Conservation (phyloP, 1,284 basidiomycete genomes). For the Amylostereum chailletii region DNA sequence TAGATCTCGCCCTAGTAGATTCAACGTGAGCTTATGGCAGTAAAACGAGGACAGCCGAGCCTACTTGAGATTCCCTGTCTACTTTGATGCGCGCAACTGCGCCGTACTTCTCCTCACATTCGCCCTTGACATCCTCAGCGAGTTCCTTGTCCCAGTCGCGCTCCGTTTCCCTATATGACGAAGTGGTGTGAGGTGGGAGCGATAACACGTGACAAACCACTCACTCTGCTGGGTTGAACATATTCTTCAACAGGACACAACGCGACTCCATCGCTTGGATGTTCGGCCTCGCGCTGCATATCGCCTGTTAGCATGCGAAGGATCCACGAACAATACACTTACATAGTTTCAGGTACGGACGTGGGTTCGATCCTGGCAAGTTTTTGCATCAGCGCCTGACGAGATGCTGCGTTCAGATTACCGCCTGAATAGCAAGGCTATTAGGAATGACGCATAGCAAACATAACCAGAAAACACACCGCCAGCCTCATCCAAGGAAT, state of each 20-base stretch:
- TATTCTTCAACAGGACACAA: conserved; percentile 85
- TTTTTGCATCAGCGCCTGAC: conserved; percentile 98
- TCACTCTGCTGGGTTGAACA: conserved; percentile 95
- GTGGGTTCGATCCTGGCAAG: conserved; percentile 83
- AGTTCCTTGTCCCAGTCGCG: conserved; percentile 95
- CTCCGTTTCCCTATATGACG: conserved; percentile 74
- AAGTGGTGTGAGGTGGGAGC: conserved; percentile 1
- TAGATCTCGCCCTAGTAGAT: conserved; percentile 89
- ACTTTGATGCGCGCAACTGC: conserved; percentile 83
- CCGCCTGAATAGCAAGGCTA: conserved; percentile 40
- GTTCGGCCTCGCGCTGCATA: conserved; percentile 48
- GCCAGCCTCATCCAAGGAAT: conserved; percentile 77
- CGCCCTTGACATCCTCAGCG: conserved; percentile 90
- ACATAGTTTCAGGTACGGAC: conserved; percentile 51
- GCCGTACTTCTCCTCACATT: conserved; percentile 91
- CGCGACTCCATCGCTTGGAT: conserved; percentile 77
- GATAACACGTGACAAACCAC: conserved; percentile 18
- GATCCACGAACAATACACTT: conserved; percentile 18
- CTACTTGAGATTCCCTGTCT: conserved; percentile 88
- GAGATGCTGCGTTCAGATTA: conserved; percentile 91
- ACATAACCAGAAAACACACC: conserved; percentile 33
- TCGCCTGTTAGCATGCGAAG: background rate
- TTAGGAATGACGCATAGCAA: background rate
- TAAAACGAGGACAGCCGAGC: conserved; percentile 1
- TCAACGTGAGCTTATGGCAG: conserved; percentile 6